phyloP scores from a whole-genome alignment of 192 early-diverging fungal species.

The Neocallimastix lanati region DNA sequence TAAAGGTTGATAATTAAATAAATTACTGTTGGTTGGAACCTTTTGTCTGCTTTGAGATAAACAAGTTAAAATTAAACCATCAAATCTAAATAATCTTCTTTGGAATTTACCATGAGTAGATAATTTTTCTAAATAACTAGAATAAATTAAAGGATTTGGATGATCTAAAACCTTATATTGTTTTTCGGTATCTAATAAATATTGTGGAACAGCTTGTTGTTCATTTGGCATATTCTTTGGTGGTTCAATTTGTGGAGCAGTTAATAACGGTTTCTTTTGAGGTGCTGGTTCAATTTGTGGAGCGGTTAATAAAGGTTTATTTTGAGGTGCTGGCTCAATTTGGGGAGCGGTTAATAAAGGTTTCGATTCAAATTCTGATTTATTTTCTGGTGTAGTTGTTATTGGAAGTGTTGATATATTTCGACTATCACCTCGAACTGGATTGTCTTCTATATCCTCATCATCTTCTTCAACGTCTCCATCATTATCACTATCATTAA shows the following conservation, averaged over 20 bases:
- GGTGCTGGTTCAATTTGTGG: not conserved
- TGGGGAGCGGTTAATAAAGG: too few species aligned
- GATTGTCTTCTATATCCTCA: too few species aligned
- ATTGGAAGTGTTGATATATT: too few species aligned
- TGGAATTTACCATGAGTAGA: not conserved
- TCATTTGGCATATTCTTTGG: not conserved
- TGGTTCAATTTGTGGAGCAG: not conserved
- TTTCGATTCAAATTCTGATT: too few species aligned
- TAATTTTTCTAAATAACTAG: not conserved
- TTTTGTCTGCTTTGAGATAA: not conserved
- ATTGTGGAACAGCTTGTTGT: not conserved
- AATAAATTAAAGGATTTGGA: not conserved
- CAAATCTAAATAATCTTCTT: not conserved
- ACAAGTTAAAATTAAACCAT: not conserved
- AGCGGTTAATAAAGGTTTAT: not conserved
- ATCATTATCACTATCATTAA: too few species aligned
- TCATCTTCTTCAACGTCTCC: too few species aligned
- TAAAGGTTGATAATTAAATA: not conserved
- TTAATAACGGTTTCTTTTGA: not conserved
- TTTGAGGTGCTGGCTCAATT: not conserved
- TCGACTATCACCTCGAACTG: too few species aligned
- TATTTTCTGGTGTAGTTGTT: too few species aligned
- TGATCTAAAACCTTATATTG: not conserved
- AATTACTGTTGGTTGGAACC: not conserved
- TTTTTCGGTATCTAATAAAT: not conserved